These are phyloP conservation scores for Aspergillus pseudoglaucus DNA, from an alignment of 2,329 filamentous ascomycete species.

Conservation along the genomic window DNA sequence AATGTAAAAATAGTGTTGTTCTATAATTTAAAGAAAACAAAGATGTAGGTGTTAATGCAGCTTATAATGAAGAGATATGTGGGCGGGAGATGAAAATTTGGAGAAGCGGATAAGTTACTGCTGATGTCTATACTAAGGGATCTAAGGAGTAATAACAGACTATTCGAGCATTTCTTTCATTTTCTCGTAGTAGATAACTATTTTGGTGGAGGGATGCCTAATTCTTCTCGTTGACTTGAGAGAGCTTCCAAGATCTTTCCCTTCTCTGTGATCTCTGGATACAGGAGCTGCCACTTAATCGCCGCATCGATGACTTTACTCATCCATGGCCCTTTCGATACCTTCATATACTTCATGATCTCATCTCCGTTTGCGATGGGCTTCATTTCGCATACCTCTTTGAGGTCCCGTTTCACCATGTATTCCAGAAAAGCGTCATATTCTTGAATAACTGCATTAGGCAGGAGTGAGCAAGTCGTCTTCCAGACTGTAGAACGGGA, in stretches of 20 bases:
- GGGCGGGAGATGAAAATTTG: neutral
- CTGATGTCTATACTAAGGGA: neutral
- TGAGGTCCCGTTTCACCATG: conserved; percentile 45
- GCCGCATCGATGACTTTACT: conserved; percentile 69
- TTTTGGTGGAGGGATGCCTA: conserved; percentile 28
- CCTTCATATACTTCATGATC: conserved; percentile 60
- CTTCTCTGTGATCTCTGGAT: conserved; percentile 61
- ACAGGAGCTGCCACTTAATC: conserved; percentile 80
- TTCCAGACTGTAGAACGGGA: neutral
- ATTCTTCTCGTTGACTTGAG: conserved; percentile 43
- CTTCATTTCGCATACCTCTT: conserved; percentile 50
- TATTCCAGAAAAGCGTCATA: conserved; percentile 51
- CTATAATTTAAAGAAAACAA: too few relatives aligned
- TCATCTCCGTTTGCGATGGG: conserved; percentile 68
- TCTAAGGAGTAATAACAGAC: neutral
- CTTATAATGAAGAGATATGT: neutral
- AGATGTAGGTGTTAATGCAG: neutral
- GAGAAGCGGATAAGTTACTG: neutral
- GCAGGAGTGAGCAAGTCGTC: neutral
- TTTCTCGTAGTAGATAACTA: neutral
- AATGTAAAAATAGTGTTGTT: too few relatives aligned
- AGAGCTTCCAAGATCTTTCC: conserved; percentile 57
- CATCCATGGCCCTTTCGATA: conserved; percentile 74
- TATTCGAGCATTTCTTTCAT: neutral
- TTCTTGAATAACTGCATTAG: conserved; percentile 37